A percentile compares a stretch with the other conserved stretches of the same genome.
phyloP scores from a whole-genome alignment of 2,329 filamentous ascomycete genomes.

The Neonectria ditissima region DNA sequence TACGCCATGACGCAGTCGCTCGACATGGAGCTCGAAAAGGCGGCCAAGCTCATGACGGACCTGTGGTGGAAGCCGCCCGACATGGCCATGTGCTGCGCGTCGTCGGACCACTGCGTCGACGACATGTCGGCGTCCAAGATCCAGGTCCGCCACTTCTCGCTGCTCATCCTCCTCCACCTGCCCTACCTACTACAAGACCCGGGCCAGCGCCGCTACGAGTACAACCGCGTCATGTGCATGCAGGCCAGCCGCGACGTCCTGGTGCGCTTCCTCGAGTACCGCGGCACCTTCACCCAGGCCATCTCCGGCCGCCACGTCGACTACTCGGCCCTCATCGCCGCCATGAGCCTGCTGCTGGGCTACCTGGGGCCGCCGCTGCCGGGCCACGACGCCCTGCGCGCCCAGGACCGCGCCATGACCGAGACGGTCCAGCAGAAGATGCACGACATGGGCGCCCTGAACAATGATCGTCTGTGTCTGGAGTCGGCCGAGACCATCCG shows the following conservation, averaged over 20 bases:
- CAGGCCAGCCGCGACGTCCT: slow-evolving; percentile 64
- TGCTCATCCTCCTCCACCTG: slow-evolving; percentile 65
- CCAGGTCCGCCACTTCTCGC: slow-evolving; percentile 63
- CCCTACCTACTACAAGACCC: slow-evolving; percentile 64
- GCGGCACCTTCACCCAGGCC: slow-evolving; percentile 41
- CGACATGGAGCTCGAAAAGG: slow-evolving; percentile 60
- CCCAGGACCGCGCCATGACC: slow-evolving; percentile 52
- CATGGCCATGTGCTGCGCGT: slow-evolving; percentile 38
- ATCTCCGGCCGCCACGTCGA: slow-evolving; percentile 58
- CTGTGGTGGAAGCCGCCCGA: slow-evolving; percentile 62
- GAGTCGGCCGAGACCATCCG: slow-evolving; percentile 59
- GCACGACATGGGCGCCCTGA: slow-evolving; percentile 52
- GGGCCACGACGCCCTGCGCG: slow-evolving; percentile 37
- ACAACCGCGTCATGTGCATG: slow-evolving; percentile 56
- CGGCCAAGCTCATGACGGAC: slow-evolving; percentile 54
- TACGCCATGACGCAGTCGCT: slow-evolving; percentile 57
- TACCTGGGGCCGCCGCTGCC: slow-evolving; percentile 57
- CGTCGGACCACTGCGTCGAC: slow-evolving; percentile 33
- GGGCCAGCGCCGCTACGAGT: slow-evolving; percentile 60
- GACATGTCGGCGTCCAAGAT: slow-evolving; percentile 53
- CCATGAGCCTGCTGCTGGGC: slow-evolving; percentile 63
- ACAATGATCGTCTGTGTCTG: slow-evolving; percentile 55
- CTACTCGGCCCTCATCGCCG: slow-evolving; percentile 64
- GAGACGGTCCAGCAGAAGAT: slow-evolving; percentile 53
- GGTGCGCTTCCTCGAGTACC: slow-evolving; percentile 60